Percentiles rank a stretch among this genome's conserved stretches.
These are phyloP conservation scores for Lablab purpureus DNA, from an alignment of 306 rosid species.

Conservation along the genomic window DNA sequence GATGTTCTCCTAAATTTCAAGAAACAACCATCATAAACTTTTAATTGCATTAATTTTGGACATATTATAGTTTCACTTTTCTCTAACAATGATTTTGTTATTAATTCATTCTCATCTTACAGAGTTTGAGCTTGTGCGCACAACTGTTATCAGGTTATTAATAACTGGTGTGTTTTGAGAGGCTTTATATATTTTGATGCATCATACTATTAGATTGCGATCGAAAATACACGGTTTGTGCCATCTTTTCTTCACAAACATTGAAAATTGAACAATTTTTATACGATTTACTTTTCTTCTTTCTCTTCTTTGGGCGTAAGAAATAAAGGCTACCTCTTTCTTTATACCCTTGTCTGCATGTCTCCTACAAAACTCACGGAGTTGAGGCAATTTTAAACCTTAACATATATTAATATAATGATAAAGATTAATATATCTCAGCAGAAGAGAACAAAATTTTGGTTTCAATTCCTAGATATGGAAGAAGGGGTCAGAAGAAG, in stretches of 20 bases:
- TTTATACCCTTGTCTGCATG: background rate
- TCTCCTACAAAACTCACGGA: constrained; percentile 16
- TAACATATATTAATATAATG: background rate
- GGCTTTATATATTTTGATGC: background rate
- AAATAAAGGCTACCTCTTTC: background rate
- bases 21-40: background rate
- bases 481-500: background rate
- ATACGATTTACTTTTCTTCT: background rate
- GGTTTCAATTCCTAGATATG: constrained; percentile 28
- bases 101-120: constrained; percentile 20
- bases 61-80: background rate
- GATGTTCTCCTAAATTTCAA: constrained; percentile 1
- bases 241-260: background rate
- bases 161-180: background rate
- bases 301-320: background rate
- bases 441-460: background rate
- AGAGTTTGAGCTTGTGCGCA: background rate
- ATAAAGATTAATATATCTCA: background rate
- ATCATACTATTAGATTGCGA: background rate
- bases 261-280: background rate
- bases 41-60: background rate
- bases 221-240: background rate
- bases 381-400: background rate
- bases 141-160: background rate
- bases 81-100: constrained; percentile 9